Conservation (phyloP, 2,329 filamentous ascomycete genomes). For the Colletotrichum higginsianum region DNA sequence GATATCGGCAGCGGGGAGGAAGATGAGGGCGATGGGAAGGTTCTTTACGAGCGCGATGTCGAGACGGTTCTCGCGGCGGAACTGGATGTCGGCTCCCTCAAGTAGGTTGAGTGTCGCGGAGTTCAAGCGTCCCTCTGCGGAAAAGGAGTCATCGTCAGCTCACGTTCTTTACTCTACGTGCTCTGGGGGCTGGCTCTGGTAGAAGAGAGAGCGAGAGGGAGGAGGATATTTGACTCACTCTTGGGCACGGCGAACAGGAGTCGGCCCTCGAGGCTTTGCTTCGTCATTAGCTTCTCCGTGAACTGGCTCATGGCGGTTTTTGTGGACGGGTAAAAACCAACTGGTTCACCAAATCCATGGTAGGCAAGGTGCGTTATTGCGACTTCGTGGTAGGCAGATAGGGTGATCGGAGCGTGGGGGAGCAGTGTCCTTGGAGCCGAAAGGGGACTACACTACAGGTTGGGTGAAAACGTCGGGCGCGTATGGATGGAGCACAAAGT, state of each 20-base stretch:
- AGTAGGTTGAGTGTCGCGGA: conserved; percentile 91
- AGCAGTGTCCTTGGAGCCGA: not conserved
- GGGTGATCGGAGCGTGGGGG: conserved; percentile 4
- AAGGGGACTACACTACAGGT: conserved; percentile 12
- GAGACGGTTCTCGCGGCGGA: conserved; percentile 92
- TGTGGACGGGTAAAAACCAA: conserved; percentile 51
- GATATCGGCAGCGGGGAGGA: conserved; percentile 97
- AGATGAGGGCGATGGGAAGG: conserved; percentile 93
- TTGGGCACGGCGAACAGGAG: conserved; percentile 98
- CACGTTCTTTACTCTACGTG: conserved; percentile 12
- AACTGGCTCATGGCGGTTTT: conserved; percentile 32
- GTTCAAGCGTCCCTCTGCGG: conserved; percentile 90
- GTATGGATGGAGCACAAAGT: conserved; percentile 31
- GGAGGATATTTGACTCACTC: conserved; percentile 73
- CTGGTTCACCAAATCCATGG: conserved; percentile 71
- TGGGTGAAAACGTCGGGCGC: conserved; percentile 37
- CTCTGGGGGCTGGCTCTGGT: not conserved
- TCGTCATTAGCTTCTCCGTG: conserved; percentile 39
- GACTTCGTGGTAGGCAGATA: conserved; percentile 3
- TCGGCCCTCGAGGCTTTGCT: conserved; percentile 85
- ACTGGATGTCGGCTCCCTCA: conserved; percentile 95
- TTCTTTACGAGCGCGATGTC: conserved; percentile 99
- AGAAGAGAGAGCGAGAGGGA: not conserved
- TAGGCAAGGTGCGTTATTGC: conserved; percentile 30
- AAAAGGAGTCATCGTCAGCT: conserved; percentile 44